Base-by-base conservation (phyloP, 345 rosid genomes). In the Ricinus communis region DNA sequence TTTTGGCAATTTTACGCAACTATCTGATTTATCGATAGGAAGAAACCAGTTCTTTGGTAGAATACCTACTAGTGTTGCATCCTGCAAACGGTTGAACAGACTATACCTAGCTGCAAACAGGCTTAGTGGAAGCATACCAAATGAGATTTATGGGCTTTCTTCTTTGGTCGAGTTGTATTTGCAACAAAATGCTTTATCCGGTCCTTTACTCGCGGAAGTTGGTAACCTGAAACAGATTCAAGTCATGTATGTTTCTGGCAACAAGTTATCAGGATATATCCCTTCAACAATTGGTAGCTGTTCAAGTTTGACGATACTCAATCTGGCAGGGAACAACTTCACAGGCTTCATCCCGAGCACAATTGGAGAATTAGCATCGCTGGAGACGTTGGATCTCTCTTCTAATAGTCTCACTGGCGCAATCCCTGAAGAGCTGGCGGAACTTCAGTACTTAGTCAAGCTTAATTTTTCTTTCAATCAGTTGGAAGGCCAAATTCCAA, bases 211-310 rank as follows among this genome's bases (percentile, higher is more conserved):
- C 0, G 25, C 15, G 3, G 67, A 15, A 59, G 66, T 73, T 19
- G 71, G 76, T 25, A 1, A 55, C 50, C 27, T 74, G 68, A 60
- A 50, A 67, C 77, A 74, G 16, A 65, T 74, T 0, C 31, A 74
- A 55, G 0, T 0, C 52, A 43, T 74, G 14, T 53, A 59, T 62
- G 50, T 67, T 18, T 46, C 33, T 14, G 72, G 31, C 18, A 74
- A 74, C 1, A 41, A 50, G 65, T 27, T 74, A 19, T 59, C 72
- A 2, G 77, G 77, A 67, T 59, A 64, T 38, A 56, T 74, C 16
- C 46, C 78, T 1, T 9, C 41, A 11, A 22, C 50, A 1, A 69
- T 75, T 41, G 69, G 69, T 25, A 54, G 63, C 2, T 54, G 69
- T 66, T 69, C 33, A 22, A 56, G 28, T 69, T 54, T 75, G 56